Base-by-base conservation (phyloP, 805 yeast genomes). In the Kazachstania bromeliacearum region DNA sequence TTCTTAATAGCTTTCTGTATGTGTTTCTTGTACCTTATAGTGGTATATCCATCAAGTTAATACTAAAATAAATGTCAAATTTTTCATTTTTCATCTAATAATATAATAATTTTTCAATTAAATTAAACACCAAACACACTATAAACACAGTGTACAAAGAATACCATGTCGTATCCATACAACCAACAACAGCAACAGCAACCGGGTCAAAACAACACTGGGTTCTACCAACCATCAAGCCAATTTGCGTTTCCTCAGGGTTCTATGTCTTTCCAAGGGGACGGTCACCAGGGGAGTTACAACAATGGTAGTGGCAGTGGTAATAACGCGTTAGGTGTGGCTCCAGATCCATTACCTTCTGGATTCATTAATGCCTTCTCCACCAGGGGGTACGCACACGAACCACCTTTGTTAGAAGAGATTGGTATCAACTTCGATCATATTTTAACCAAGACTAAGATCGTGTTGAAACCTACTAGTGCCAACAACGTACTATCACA, bases 351-450 rank as follows among this genome's bases (percentile, higher is more conserved):
- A 36, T 65, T 89, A 34, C 70, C 85, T 1, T 65, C 75, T 0
- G 98, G 98, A 1, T 54, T 87, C 32, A 59, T 94, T 4, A 94
- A 96, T 4, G 98, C 97, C 0, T 79, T 92, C 51, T 84, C 96
- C 2, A 82, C 96, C 0, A 68, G 81, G 1, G 98, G 98, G 0
- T 92, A 92, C 53, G 78, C 95, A 0, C 89, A 87, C n/a, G 98
- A 92, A 58, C 88, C 95, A 0, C 87, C 96, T 2, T 65, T 92
- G 31, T 64, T 92, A 35, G 95, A 92, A 55, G 98, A 92, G 55
- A 61, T 92, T 18, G 98, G 97, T 2, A 84, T 92, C 53, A 88
- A 92, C 58, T 92, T 92, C 51, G 71, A 70, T 28, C 96, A 89
- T 53, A 89, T 92, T 45, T 75, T 78, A 49, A 68, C 75, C 24